These are phyloP conservation scores for Phytopythium aichiense DNA, from an alignment of 352 stramenopile species.

Conservation along the genomic window DNA sequence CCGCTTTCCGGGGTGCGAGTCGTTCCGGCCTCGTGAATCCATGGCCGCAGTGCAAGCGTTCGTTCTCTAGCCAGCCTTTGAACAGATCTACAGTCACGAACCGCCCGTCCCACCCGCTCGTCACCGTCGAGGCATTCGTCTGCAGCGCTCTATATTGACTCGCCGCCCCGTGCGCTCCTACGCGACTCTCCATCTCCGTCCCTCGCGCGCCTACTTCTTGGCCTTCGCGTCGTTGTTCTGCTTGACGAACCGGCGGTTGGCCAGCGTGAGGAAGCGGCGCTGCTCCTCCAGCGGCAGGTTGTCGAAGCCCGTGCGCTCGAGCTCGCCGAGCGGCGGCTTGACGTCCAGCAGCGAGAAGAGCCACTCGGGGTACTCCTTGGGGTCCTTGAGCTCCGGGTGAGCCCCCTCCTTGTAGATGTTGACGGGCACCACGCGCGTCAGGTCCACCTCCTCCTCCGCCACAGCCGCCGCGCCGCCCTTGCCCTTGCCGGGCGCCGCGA, in stretches of 20 bases:
- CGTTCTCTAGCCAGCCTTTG: no score
- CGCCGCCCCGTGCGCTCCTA: neutral
- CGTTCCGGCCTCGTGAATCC: no score
- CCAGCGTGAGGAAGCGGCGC: slow-evolving; percentile 71
- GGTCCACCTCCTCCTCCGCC: slow-evolving; percentile 71
- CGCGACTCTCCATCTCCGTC: no score
- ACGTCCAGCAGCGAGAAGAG: slow-evolving; percentile 77
- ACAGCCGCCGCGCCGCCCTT: slow-evolving; percentile 54
- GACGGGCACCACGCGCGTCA: slow-evolving; percentile 68
- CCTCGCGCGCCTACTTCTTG: slow-evolving; percentile 63
- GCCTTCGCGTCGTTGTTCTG: slow-evolving; percentile 74
- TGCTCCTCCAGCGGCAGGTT: slow-evolving; percentile 74
- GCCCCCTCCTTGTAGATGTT: slow-evolving; percentile 85
- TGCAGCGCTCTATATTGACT: neutral
- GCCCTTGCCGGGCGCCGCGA: slow-evolving; percentile 54
- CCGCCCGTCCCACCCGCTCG: no score
- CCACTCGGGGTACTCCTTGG: slow-evolving; percentile 78
- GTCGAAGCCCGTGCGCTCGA: slow-evolving; percentile 79
- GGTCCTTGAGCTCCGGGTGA: slow-evolving; percentile 80
- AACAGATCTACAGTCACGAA: neutral
- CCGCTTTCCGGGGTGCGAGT: neutral
- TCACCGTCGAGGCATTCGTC: neutral
- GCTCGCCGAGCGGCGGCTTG: slow-evolving; percentile 68
- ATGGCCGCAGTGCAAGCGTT: no score
- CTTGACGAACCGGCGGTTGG: slow-evolving; percentile 72